Base-by-base conservation (phyloP, 352 stramenopile species). In the Globisporangium parvum region DNA sequence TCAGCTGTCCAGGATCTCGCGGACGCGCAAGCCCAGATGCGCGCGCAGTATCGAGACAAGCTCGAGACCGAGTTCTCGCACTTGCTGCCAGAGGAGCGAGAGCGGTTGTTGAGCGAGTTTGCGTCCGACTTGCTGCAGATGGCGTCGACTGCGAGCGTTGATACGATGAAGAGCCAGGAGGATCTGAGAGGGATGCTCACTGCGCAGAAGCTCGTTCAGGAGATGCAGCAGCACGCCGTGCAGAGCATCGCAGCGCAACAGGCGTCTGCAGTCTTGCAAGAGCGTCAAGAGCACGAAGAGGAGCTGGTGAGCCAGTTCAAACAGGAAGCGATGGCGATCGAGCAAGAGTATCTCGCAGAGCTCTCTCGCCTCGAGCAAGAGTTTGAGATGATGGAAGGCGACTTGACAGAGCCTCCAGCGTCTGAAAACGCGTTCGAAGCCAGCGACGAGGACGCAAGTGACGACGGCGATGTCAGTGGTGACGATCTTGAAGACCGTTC, bases 281-380 rank as follows among this genome's bases (percentile, higher is more conserved):
- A 37, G 9, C 46, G 21, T 6, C 46, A 26, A 5, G 24, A 33
- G 14, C 21, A 37, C 41, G 41, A 47, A 26, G n/a, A 11, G 41
- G n/a, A 47, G 41, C 45, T 87, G 5, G 70, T 80, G 48, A 63
- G 56, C 1, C 66, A 76, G 28, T 87, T 81, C 54, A 55, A 59
- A 37, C 46, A 80, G 8, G 69, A 82, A 51, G 69, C 82, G 23
- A 39, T 74, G 6, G 71, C 58, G 20, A 79, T 87, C 39, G 73
- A 87, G 47, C 53, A 76, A 44, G 76, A 83, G 21, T 87, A 88
- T 47, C 59, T 75, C 8, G 65, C 68, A 24, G 70, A 85, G 48
- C 54, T 78, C 10, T 68, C 76, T 2, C 61, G 49, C 11, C 31
- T 91, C 37, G 71, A 87, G 37, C 57, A 73, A 39, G 73, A 91